A percentile compares a stretch with the other conserved stretches of the same genome.
Evolutionary conservation across 306 rosid genomes (phyloP).

Genomic region (cucumber (Cucumis sativus)): Cucumber_9930_V3 NC_026661.2:17364001-17364500

Average conservation of each 20-base stretch:
- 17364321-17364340: neutral
- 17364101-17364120: neutral
- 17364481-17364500: conserved; percentile 46
- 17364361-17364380: conserved; percentile 50
- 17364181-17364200: conserved; percentile 49
- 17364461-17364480: conserved; percentile 88
- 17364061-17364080: conserved; percentile 93
- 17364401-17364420: conserved; percentile 98
- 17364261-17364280: neutral
- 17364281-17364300: neutral
- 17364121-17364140: neutral
- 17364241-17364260: conserved; percentile 34
- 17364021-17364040: conserved; percentile 67
- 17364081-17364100: conserved; percentile 27
- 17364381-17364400: conserved; percentile 28
- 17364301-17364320: conserved; percentile 1
- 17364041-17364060: conserved; percentile 98
- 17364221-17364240: conserved; percentile 53
- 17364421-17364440: conserved; percentile 74
- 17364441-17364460: conserved; percentile 61
- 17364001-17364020: conserved; percentile 95
- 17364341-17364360: conserved; percentile 17
- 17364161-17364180: conserved; percentile 58
- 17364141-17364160: conserved; percentile 38
- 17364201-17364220: conserved; percentile 56